Conservation (phyloP, 495 filamentous ascomycete genomes). For the Penicillium daleae region DNA sequence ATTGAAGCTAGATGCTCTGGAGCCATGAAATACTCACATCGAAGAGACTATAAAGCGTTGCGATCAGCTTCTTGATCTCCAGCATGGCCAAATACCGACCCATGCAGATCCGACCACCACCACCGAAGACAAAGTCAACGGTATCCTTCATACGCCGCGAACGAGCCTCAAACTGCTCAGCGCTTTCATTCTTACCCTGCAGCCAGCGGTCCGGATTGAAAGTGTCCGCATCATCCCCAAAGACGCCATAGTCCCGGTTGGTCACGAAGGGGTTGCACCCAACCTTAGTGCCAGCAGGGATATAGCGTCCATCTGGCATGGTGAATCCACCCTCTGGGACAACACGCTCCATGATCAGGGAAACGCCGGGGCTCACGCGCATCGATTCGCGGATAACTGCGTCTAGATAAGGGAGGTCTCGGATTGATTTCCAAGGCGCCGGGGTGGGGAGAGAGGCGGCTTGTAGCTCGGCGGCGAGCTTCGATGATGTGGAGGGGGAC, state of each 20-base stretch:
- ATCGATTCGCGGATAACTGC: conserved; percentile 49
- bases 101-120: conserved; percentile 67
- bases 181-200: conserved; percentile 36
- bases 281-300: conserved; percentile 61
- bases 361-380: conserved; percentile 66
- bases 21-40: conserved; percentile 47
- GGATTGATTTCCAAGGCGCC: conserved; percentile 20
- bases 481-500: conserved; percentile 12
- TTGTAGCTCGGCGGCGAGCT: conserved; percentile 24
- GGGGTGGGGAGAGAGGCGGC: conserved; percentile 14
- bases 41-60: conserved; percentile 70
- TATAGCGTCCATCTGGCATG: conserved; percentile 49
- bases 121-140: conserved; percentile 61
- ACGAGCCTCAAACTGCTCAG: conserved; percentile 21
- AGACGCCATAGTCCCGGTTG: conserved; percentile 57
- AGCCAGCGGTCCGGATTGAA: conserved; percentile 68
- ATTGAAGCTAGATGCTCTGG: background rate
- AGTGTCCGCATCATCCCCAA: conserved; percentile 54
- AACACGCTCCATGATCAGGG: conserved; percentile 65
- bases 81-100: conserved; percentile 73
- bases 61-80: conserved; percentile 81
- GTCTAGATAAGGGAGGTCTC: conserved; percentile 31
- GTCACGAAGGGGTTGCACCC: conserved; percentile 64
- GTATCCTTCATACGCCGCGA: conserved; percentile 29
- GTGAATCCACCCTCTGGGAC: conserved; percentile 60